Evolutionary conservation across 2,329 filamentous ascomycete genomes (phyloP).

Genomic region (Diaporthe citriasiana): DNA sequence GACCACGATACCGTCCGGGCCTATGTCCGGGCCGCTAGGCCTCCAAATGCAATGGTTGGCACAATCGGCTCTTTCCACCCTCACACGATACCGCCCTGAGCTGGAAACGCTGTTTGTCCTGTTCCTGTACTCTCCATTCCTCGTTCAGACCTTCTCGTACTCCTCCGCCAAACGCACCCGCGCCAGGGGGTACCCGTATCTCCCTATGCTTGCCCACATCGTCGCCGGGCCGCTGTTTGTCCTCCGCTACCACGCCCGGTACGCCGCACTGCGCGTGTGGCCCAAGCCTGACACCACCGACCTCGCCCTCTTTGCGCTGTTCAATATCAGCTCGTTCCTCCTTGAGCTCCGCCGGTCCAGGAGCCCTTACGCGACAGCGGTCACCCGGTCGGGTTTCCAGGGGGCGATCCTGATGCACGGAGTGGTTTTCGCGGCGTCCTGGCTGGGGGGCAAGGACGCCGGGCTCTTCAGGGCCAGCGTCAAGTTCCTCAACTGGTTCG

Average conservation of each 20-base stretch:
- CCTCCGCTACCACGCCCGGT: slow-evolving; percentile 36
- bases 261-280: slow-evolving; percentile 31
- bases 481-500: slow-evolving; percentile 40
- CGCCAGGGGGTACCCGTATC: slow-evolving; percentile 20
- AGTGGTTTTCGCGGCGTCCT: slow-evolving; percentile 26
- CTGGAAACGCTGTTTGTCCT: slow-evolving; percentile 35
- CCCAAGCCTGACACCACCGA: slow-evolving; percentile 29
- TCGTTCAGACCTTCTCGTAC: slow-evolving; percentile 8
- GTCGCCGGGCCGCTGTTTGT: slow-evolving; percentile 5
- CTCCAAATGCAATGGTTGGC: slow-evolving; percentile 4
- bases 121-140: slow-evolving; percentile 29
- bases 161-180: slow-evolving; percentile 30
- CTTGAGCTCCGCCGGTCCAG: slow-evolving; percentile 1
- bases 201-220: slow-evolving; percentile 26
- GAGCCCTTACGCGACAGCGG: background rate
- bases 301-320: slow-evolving; percentile 27
- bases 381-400: slow-evolving; percentile 31
- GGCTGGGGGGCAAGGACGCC: slow-evolving; percentile 2
- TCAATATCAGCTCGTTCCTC: slow-evolving; percentile 32
- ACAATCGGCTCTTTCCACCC: background rate
- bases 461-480: slow-evolving; percentile 32
- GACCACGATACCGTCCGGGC: slow-evolving; percentile 1
- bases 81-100: slow-evolving; percentile 35
- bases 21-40: background rate
- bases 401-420: slow-evolving; percentile 17